Conservation (phyloP, 306 rosid species). For the Fragaria nilgerrensis region DNA sequence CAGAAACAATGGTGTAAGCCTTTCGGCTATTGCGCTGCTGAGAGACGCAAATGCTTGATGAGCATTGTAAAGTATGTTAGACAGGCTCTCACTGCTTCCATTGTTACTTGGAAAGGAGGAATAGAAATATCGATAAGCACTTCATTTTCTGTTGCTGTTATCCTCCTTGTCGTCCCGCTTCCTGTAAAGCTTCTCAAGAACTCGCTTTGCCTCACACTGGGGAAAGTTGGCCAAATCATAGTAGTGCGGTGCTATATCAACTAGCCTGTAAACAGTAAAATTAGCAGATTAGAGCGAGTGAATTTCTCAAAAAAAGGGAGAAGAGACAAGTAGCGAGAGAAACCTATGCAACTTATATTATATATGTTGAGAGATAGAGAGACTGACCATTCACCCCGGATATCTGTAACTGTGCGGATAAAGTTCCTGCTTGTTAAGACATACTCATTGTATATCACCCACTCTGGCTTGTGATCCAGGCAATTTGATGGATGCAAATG, state of each 20-base stretch:
- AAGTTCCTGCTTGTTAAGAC: conserved; percentile 87
- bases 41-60: neutral
- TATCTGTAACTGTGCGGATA: conserved; percentile 87
- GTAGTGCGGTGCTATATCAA: conserved; percentile 85
- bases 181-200: conserved; percentile 80
- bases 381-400: conserved; percentile 91
- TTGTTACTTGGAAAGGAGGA: conserved; percentile 1
- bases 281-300: neutral
- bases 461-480: conserved; percentile 94
- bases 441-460: conserved; percentile 92
- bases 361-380: neutral
- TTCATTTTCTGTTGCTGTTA: conserved; percentile 54
- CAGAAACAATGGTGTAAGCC: conserved; percentile 11
- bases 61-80: neutral
- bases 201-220: conserved; percentile 92
- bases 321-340: neutral
- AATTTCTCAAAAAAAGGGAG: neutral
- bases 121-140: neutral
- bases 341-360: no score
- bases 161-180: conserved; percentile 81
- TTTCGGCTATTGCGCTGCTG: neutral
- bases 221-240: conserved; percentile 82
- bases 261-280: conserved; percentile 50
- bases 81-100: conserved; percentile 1
- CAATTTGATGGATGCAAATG: conserved; percentile 97